phyloP scores from a whole-genome alignment of 345 rosid species.

The Populus euphratica region DNA sequence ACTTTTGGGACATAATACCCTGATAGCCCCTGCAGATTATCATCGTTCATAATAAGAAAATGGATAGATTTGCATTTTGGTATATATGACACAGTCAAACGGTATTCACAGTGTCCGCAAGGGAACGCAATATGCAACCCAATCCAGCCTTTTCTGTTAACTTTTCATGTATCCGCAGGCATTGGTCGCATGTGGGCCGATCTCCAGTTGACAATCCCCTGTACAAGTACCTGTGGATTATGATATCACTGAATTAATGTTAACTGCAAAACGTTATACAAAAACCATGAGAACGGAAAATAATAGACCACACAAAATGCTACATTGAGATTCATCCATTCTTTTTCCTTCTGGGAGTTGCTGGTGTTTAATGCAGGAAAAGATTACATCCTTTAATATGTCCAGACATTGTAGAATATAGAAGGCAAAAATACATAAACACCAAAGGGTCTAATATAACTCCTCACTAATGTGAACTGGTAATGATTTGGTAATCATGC shows the following conservation, averaged over 20 bases:
- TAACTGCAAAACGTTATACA: not conserved
- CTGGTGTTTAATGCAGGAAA: not conserved
- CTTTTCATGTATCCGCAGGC: conserved; percentile 81
- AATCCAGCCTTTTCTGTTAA: conserved; percentile 83
- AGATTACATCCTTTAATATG: not conserved
- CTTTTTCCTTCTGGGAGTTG: not conserved
- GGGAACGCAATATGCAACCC: conserved; percentile 83
- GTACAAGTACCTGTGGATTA: conserved; percentile 58
- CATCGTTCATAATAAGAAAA: not conserved
- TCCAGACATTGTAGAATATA: not conserved
- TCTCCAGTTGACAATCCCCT: conserved; percentile 90
- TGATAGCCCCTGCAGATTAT: not conserved
- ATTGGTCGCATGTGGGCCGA: conserved; percentile 89
- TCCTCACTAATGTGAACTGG: too few species aligned
- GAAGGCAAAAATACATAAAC: not conserved
- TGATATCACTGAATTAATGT: not conserved
- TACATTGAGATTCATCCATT: not conserved
- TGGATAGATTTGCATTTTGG: not conserved
- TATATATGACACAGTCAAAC: conserved; percentile 39
- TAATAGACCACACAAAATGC: not conserved
- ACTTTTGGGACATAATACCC: not conserved
- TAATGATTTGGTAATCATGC: not conserved
- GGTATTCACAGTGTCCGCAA: conserved; percentile 69
- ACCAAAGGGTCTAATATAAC: not conserved
- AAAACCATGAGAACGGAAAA: not conserved